Conservation (phyloP, 768 basidiomycete genomes). For the Termitomyces eurrhizus region DNA sequence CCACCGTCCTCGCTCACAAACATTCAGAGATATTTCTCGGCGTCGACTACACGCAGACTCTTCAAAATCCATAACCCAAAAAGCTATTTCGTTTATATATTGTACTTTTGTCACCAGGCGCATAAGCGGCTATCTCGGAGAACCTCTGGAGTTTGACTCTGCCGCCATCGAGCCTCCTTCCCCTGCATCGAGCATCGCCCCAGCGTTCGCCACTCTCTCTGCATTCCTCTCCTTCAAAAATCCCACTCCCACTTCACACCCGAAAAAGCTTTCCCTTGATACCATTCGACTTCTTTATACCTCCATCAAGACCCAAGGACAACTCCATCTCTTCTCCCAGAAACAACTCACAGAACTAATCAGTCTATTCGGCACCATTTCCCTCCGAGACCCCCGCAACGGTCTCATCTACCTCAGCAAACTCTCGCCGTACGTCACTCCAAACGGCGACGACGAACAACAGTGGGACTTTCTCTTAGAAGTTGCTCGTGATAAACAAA, state of each 20-base stretch:
- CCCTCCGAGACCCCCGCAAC: conserved; percentile 24
- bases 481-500: conserved; percentile 41
- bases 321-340: conserved; percentile 30
- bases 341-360: conserved; percentile 39
- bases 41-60: neutral
- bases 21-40: neutral
- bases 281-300: conserved; percentile 37
- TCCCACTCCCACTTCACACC: conserved; percentile 9
- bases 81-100: neutral
- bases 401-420: conserved; percentile 26
- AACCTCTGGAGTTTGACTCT: neutral
- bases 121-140: neutral
- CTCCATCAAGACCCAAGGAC: conserved; percentile 27
- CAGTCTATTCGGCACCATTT: conserved; percentile 47
- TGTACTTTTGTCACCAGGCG: conserved; percentile 3
- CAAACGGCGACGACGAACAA: conserved; percentile 15
- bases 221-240: conserved; percentile 21
- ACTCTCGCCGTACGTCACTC: conserved; percentile 24
- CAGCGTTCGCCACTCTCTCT: conserved; percentile 17
- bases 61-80: conserved; percentile 1
- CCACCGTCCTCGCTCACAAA: too few relatives aligned
- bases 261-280: conserved; percentile 24
- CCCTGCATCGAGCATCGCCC: neutral
- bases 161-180: neutral
- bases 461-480: conserved; percentile 50